Base-by-base conservation (phyloP, 2,329 filamentous ascomycete genomes). In the Colletotrichum cordylinicola region DNA sequence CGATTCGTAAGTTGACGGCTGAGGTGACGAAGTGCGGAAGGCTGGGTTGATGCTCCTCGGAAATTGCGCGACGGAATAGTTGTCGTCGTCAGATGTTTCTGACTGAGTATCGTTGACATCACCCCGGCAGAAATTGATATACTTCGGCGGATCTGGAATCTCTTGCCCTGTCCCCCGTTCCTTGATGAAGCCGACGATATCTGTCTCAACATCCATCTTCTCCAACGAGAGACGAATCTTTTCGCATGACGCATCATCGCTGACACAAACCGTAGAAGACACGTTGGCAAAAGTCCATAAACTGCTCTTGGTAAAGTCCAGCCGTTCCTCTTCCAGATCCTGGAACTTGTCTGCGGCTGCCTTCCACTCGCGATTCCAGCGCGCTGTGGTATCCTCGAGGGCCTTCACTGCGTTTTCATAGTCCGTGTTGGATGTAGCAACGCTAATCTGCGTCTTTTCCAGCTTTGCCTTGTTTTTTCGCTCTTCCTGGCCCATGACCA, bases 401-500 rank as follows among this genome's bases (percentile, higher is more conserved):
- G 95, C 90, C 85, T 98, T 98, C 75, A 99, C 94, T 1, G 97
- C 96, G 67, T 92, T 92, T 84, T 99, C 96, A 83, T 99, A 99
- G 81, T 98, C 97, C 60, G 92, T 93, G 85, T 98, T 98, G 76
- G 96, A 96, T 9, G 93, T 93, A 1, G 96, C 96, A 75, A 99
- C 91, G 81, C 96, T 98, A 80, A 98, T 97, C 84, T 99, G 97
- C 2, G 97, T 98, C 90, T 99, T 99, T 85, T 99, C 97, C 58
- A 99, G 91, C 86, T 98, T 98, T 27, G 96, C 96, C 87, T 99
- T 99, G 85, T 99, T 99, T 87, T 98, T 98, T 33, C 97, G 93
- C 87, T 99, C 97, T 84, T 99, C 97, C 81, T 99, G 97, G 16
- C 97, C 97, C 97, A 99, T 99, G 74, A 99, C 97, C 97, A 99